phyloP scores from a whole-genome alignment of 495 filamentous ascomycete species.

The Entonaema liquescens region DNA sequence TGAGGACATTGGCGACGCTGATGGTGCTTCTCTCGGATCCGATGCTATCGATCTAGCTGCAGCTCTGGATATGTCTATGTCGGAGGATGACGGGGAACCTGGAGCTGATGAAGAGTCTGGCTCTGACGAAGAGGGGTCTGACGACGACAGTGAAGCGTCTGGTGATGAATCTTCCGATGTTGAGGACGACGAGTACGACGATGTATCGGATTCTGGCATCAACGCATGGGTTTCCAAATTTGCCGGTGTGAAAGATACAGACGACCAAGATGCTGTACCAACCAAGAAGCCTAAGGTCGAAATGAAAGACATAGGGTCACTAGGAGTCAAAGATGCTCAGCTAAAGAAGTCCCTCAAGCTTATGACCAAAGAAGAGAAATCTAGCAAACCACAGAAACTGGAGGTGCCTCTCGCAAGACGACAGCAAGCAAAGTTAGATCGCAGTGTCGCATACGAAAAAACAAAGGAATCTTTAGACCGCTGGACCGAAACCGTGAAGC shows the following conservation, averaged over 20 bases:
- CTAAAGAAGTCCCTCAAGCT: conserved; percentile 83
- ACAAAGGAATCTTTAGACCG: conserved; percentile 88
- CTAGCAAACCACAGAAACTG: conserved; percentile 71
- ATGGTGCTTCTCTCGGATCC: conserved; percentile 70
- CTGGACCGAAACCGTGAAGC: conserved; percentile 95
- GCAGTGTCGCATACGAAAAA: conserved; percentile 85
- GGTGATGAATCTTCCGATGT: conserved; percentile 53
- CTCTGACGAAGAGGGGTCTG: conserved; percentile 61
- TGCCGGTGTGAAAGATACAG: conserved; percentile 48
- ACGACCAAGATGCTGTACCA: conserved; percentile 39
- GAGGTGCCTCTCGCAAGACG: conserved; percentile 86
- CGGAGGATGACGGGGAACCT: conserved; percentile 54
- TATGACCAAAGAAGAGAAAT: conserved; percentile 63
- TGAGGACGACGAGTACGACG: conserved; percentile 60
- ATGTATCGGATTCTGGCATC: conserved; percentile 68
- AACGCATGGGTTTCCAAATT: conserved; percentile 75
- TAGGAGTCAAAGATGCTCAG: conserved; percentile 75
- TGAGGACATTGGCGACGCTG: conserved; percentile 67
- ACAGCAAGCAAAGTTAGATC: conserved; percentile 87
- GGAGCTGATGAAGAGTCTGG: conserved; percentile 49
- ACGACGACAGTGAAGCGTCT: conserved; percentile 56
- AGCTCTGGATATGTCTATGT: conserved; percentile 75
- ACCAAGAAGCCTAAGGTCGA: conserved; percentile 74
- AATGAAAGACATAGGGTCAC: conserved; percentile 76
- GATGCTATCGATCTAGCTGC: conserved; percentile 86